These are phyloP conservation scores for Flaveria linearis DNA, from an alignment of 129 eudicot species.

Conservation along the genomic window DNA sequence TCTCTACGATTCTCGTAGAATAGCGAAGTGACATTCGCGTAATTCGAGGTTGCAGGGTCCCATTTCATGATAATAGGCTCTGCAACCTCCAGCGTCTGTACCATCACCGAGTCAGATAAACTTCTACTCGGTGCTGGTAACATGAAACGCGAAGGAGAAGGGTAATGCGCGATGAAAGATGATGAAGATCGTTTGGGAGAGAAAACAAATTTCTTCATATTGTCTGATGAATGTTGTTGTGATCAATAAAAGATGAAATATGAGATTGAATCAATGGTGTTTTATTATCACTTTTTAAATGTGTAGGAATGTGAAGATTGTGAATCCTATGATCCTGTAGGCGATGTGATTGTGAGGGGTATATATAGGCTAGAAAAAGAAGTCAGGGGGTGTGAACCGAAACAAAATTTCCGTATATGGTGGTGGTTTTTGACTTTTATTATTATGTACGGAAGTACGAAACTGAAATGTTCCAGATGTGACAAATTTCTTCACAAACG, in stretches of 20 bases:
- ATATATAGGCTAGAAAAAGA: conserved; percentile 4
- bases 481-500: neutral
- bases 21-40: conserved; percentile 60
- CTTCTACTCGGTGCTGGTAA: conserved; percentile 41
- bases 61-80: conserved; percentile 61
- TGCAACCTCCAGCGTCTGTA: conserved; percentile 42
- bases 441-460: neutral
- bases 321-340: no score
- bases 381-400: neutral
- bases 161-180: conserved; percentile 42
- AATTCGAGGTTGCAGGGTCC: conserved; percentile 52
- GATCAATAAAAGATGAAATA: neutral
- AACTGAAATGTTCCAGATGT: neutral
- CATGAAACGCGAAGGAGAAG: conserved; percentile 45
- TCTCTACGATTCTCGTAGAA: conserved; percentile 57
- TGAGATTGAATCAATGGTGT: neutral
- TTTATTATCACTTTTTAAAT: no score
- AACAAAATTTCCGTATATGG: neutral
- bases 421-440: neutral
- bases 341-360: neutral
- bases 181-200: conserved; percentile 36
- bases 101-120: conserved; percentile 53
- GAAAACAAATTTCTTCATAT: conserved; percentile 38
- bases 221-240: neutral
- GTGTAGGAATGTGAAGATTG: neutral